Base-by-base conservation (phyloP, 495 filamentous ascomycete genomes). In the Penicillium desertorum region DNA sequence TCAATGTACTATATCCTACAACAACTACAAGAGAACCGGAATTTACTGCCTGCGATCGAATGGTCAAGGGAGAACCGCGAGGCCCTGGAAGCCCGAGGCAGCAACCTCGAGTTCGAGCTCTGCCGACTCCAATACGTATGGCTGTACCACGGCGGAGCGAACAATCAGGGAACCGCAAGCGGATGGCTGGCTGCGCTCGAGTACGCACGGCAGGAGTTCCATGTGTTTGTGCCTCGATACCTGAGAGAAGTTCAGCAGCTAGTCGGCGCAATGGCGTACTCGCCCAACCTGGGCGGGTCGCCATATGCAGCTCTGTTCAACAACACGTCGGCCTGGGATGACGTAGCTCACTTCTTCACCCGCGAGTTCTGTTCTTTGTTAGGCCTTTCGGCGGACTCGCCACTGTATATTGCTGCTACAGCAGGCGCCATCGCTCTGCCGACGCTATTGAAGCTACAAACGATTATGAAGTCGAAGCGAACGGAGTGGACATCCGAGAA, bases 61-160 rank as follows among this genome's bases (percentile, higher is more conserved):
- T 99, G 94, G 94, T 88, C 95, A 0, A 75, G 86, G 16, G 69
- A 79, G 2, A 86, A 96, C 60, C 85, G 83, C 39, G 69, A 69
- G 16, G 76, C 83, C 22, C 78, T 99, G 23, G 91, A 96, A 61
- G 80, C 81, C 1, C 81, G 94, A 41, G 95, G 93, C 4, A 92
- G 88, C 61, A 96, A 95, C 60, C 83, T 99, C 3, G 93, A 97
- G 67, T 99, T 96, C 50, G 93, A 99, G 47, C 85, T 99, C 4
- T 87, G 84, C 71, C 86, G 88, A 37, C 75, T 98, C 23, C 88
- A 95, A 58, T 98, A 88, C 64, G 80, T 97, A 42, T 90, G 86
- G 84, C 81, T 96, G 0, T 97, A 76, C 88, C 78, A 77, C 25
- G 79, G 81, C 22, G 72, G 71, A 23, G 68, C 67, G 6, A 56